Conservation (phyloP, 306 rosid species). For the Luffa aegyptiaca region DNA sequence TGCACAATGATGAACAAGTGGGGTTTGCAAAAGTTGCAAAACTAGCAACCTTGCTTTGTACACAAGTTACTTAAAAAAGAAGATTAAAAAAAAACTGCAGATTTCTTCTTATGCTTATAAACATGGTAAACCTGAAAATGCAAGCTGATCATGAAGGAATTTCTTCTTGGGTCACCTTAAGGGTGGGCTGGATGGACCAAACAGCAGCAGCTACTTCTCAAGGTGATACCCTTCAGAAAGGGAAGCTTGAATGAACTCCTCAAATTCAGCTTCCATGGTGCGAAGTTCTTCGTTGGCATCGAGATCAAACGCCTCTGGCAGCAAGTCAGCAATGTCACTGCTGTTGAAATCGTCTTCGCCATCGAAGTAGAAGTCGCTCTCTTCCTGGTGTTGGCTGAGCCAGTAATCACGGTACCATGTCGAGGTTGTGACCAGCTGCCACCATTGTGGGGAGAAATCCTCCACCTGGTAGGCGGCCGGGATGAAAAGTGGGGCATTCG, state of each 20-base stretch:
- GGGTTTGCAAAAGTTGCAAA: background rate
- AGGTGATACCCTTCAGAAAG: conserved; percentile 31
- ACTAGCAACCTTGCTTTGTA: conserved; percentile 5
- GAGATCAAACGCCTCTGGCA: conserved; percentile 68
- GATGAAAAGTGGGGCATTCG: conserved; percentile 70
- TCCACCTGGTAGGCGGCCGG: conserved; percentile 81
- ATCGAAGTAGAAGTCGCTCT: conserved; percentile 29
- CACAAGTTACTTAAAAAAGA: conserved; percentile 2
- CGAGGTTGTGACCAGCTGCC: conserved; percentile 71
- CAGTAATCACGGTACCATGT: conserved; percentile 81
- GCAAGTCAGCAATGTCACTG: conserved; percentile 33
- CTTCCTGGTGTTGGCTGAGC: conserved; percentile 69
- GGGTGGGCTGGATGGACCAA: background rate
- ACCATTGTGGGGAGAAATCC: conserved; percentile 94
- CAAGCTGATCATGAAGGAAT: conserved; percentile 6
- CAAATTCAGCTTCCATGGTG: conserved; percentile 54
- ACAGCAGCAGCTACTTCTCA: background rate
- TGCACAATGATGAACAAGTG: background rate
- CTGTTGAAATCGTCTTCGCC: conserved; percentile 19
- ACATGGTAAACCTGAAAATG: conserved; percentile 6
- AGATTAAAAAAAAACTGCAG: background rate
- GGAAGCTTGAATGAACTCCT: conserved; percentile 47
- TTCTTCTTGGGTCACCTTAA: background rate
- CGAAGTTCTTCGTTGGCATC: conserved; percentile 47
- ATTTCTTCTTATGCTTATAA: conserved; percentile 3